phyloP scores from a whole-genome alignment of 1,284 basidiomycete species.

The Ganoderma leucocontextum region DNA sequence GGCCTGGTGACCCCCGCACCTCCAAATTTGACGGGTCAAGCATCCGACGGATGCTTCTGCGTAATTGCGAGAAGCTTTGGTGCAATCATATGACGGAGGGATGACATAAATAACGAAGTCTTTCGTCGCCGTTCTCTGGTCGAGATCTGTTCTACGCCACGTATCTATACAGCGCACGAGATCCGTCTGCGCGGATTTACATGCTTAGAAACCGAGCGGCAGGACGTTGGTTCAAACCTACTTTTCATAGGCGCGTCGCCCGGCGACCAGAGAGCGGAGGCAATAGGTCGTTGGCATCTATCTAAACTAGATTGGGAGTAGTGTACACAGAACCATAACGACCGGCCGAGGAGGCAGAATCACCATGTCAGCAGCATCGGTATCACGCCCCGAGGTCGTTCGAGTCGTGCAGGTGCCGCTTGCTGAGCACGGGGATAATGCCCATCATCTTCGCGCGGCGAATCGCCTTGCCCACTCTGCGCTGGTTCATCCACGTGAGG shows the following conservation, averaged over 20 bases:
- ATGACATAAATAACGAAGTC: slow-evolving; percentile 29
- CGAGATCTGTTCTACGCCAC: slow-evolving; percentile 13
- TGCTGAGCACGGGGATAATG: slow-evolving; percentile 76
- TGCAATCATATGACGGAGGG: slow-evolving; percentile 31
- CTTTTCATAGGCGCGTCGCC: background rate
- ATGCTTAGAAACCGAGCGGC: background rate
- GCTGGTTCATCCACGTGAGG: slow-evolving; percentile 85
- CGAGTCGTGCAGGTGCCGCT: slow-evolving; percentile 25
- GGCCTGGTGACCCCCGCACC: slow-evolving; percentile 26
- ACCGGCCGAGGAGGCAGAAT: background rate
- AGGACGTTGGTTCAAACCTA: background rate
- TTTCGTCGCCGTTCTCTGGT: slow-evolving; percentile 12
- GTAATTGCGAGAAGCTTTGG: slow-evolving; percentile 22
- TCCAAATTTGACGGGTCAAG: slow-evolving; percentile 20
- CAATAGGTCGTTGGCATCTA: background rate
- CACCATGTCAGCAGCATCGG: background rate
- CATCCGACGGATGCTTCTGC: slow-evolving; percentile 13
- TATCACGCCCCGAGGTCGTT: background rate
- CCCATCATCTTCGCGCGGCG: slow-evolving; percentile 95
- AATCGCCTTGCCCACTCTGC: slow-evolving; percentile 87
- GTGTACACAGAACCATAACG: slow-evolving; percentile 11
- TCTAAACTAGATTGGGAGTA: slow-evolving; percentile 10
- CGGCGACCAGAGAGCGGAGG: background rate
- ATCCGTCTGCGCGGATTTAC: slow-evolving; percentile 9
- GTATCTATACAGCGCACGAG: background rate